Evolutionary conservation across 192 early-diverging fungal genomes (phyloP), one percentile per base, ranked within the genome.

Genomic region (Gryganskiella cystojenkinii): DNA sequence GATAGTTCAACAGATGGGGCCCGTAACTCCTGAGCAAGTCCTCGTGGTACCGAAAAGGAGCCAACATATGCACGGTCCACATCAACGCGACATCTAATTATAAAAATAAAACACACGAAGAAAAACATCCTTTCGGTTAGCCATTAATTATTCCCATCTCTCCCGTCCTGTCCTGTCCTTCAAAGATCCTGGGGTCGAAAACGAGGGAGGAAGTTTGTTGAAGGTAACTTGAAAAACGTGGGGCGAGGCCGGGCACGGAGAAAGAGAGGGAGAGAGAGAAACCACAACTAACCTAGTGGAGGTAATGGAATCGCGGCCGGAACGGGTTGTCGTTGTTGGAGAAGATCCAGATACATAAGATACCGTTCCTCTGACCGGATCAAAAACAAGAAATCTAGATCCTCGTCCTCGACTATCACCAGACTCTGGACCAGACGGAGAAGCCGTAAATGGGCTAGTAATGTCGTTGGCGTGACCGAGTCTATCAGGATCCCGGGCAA

Each of bases 51-150:
- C 83, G 74, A 28, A 83, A 66, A 0, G 88, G 88, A 7, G 79
- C 79, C 17, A 91, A 68, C 83, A 87, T 83, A 64, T 91, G 90
- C 24, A 73, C 71, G 35, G 87, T 88, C 89, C 89, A 90, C 69
- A 90, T 86, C 56, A 82, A 62, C 0, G 85, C 84, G n/a, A 90
- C 86, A 74, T 89, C 87, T 86, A 61, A 52, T 63, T 50, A 2
- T 50, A 49, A 34, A 46, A 8, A 24, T 35, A 64, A 5, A 63
- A 40, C 30, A 61, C 20, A 44, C 33, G 19, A n/a, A 47, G 35
- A 54, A 34, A 28, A n/a, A n/a, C n/a, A n/a, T n/a, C n/a, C n/a
- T n/a, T n/a, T n/a, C n/a, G n/a, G n/a, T n/a, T n/a, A n/a, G n/a
- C n/a, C n/a, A n/a, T n/a, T n/a, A n/a, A n/a, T n/a, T n/a, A n/a